Evolutionary conservation across 768 basidiomycete species (phyloP), one percentile per base, ranked within the genome.

Genomic region (Tricholoma terreum): DNA sequence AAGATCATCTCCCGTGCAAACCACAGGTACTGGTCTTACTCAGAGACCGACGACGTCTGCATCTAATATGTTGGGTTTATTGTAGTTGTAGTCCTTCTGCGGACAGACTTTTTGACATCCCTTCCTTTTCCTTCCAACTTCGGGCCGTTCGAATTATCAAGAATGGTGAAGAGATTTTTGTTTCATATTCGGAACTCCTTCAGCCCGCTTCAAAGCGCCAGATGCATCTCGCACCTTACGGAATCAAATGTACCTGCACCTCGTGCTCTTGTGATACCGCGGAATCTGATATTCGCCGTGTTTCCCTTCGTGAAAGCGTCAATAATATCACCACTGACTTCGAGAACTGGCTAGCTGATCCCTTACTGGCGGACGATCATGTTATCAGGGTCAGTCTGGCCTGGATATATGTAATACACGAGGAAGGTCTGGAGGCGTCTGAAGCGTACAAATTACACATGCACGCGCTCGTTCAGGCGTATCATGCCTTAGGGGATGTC

Each of bases 371-470:
- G n/a, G 63, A 62, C 22, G 56, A 66, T 35, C 52, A 65, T 30
- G 57, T 52, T 4, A 67, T 67, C 33, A 60, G 53, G 34, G 57
- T 58, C 22, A 65, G 63, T 54, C 51, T 63, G 7, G 52, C 54
- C 14, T 67, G 63, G 60, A 57, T 67, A 19, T 11, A 22, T 9
- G 53, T 63, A 5, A 65, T 65, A 3, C 38, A 60, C 46, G 43
- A 61, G 19, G 65, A 67, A 22, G 65, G 40, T 0, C 35, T 67
- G 12, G 59, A 67, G 54, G 45, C 54, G 19, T 48, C 43, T 8
- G 45, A 55, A 6, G 8, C 45, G 6, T 52, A 89, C 87, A 89
- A 90, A 75, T 86, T 89, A 33, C 54, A 67, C 57, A 31, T 63
- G 2, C 53, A 58, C 27, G 63, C 65, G 10, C 58, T 65, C 15